Evolutionary conservation across 208 protist species (phyloP).

Genomic region (Wallacemonas sp.): DNA sequence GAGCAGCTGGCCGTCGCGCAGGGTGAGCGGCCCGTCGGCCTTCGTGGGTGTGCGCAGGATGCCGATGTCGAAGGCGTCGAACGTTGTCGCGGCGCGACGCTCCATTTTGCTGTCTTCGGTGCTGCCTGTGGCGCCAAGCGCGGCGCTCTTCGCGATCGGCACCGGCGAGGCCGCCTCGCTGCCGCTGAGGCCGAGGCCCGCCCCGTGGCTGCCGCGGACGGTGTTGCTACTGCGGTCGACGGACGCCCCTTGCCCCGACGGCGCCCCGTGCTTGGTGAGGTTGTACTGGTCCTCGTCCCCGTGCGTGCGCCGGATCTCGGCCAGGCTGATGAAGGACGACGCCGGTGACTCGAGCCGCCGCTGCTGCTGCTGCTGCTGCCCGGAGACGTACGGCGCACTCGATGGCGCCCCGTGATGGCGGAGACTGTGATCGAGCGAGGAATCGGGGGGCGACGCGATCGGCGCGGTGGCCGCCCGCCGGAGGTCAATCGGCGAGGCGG

Average conservation of each 20-base stretch:
- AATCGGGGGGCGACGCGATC: neutral
- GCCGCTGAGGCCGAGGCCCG: neutral
- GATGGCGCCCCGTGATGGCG: too few species aligned
- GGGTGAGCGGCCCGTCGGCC: constrained; percentile 1
- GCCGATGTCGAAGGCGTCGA: constrained; percentile 9
- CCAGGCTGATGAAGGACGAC: constrained; percentile 1
- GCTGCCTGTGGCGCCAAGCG: neutral
- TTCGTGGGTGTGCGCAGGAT: constrained; percentile 12
- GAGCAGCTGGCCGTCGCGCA: constrained; percentile 6
- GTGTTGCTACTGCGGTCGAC: neutral
- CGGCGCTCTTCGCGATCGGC: neutral
- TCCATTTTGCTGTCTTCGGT: neutral
- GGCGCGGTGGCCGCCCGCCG: neutral
- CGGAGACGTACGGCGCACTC: neutral
- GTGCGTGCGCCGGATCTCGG: constrained; percentile 6
- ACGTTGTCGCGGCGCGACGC: neutral
- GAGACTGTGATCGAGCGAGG: neutral
- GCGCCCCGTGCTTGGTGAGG: neutral
- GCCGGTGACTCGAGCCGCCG: constrained; percentile 2
- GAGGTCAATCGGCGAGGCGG: neutral
- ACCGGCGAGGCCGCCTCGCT: neutral
- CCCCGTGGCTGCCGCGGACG: neutral
- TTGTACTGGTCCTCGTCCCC: constrained; percentile 8
- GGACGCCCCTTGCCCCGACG: neutral
- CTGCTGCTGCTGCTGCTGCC: constrained; percentile 9